Percentiles rank a stretch among this genome's conserved stretches.
phyloP scores from a whole-genome alignment of 176 grass and related monocot species.

The Saccharum officinarum region DNA sequence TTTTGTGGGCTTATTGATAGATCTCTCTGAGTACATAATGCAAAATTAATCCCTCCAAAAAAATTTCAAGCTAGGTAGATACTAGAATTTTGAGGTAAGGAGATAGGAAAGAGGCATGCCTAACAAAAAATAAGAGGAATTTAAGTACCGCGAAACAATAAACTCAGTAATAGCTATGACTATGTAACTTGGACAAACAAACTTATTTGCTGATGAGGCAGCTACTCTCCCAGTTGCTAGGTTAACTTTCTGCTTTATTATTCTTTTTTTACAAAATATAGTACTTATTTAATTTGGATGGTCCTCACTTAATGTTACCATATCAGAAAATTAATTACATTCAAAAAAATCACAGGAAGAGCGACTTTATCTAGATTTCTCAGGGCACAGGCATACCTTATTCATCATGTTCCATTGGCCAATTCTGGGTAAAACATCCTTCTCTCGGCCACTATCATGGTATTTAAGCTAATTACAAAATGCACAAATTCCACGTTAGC shows the following conservation, averaged over 20 bases:
- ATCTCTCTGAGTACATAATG: not conserved
- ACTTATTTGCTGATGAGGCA: not conserved
- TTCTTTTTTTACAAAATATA: not conserved
- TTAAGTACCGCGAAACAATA: not conserved
- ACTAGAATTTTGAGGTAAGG: not conserved
- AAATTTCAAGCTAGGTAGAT: not conserved
- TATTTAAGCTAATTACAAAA: constrained; percentile 77
- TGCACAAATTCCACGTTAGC: not conserved
- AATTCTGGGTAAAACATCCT: constrained; percentile 84
- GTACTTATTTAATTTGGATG: not conserved
- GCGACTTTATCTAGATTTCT: constrained; percentile 4
- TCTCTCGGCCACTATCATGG: constrained; percentile 87
- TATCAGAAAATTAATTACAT: not conserved
- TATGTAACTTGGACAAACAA: not conserved
- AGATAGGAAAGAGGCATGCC: not conserved
- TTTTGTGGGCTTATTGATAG: not conserved
- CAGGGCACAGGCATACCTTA: constrained; percentile 52
- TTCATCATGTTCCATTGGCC: constrained; percentile 99
- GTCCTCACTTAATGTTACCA: not conserved
- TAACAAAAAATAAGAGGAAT: not conserved
- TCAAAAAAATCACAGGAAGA: constrained; percentile 1
- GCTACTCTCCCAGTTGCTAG: not conserved
- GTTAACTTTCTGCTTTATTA: not conserved
- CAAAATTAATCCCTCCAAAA: not conserved
- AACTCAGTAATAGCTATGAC: not conserved